Evolutionary conservation across 2,329 filamentous ascomycete species (phyloP).

Genomic region (Curvularia sp.): DNA sequence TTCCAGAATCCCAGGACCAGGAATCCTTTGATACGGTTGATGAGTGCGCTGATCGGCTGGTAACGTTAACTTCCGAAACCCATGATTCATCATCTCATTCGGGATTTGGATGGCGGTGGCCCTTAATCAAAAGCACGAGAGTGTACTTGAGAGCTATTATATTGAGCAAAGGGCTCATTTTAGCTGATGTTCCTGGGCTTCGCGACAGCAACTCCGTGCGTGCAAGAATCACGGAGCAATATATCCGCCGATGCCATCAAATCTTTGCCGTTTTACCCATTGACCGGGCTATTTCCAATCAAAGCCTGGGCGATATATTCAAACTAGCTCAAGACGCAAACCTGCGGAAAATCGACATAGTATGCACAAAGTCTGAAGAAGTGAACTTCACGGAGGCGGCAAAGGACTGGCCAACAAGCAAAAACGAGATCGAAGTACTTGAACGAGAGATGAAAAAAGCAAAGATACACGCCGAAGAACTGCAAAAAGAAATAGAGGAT

Average conservation of each 20-base stretch:
- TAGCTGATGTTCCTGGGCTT: conserved; percentile 60
- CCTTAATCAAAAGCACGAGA: conserved; percentile 56
- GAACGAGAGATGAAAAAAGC: background rate
- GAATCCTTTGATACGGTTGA: background rate
- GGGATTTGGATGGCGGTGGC: conserved; percentile 49
- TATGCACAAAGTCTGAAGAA: conserved; percentile 35
- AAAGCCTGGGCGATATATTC: conserved; percentile 53
- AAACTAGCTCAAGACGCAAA: conserved; percentile 51
- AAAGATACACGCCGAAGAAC: background rate
- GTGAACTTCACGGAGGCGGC: conserved; percentile 20
- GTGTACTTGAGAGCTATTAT: conserved; percentile 57
- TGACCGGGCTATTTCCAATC: conserved; percentile 54
- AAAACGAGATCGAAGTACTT: background rate
- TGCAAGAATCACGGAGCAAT: conserved; percentile 55
- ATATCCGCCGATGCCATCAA: conserved; percentile 56
- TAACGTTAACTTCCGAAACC: background rate
- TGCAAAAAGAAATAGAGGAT: background rate
- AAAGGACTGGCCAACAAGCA: background rate
- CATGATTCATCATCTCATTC: background rate
- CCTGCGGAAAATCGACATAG: conserved; percentile 43
- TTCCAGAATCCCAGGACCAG: background rate
- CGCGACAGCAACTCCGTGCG: conserved; percentile 58
- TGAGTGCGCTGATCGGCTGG: background rate
- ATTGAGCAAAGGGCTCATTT: conserved; percentile 57
- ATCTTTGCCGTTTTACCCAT: conserved; percentile 57